Conservation (phyloP, 2,329 filamentous ascomycete species). For the Apiospora aurea region DNA sequence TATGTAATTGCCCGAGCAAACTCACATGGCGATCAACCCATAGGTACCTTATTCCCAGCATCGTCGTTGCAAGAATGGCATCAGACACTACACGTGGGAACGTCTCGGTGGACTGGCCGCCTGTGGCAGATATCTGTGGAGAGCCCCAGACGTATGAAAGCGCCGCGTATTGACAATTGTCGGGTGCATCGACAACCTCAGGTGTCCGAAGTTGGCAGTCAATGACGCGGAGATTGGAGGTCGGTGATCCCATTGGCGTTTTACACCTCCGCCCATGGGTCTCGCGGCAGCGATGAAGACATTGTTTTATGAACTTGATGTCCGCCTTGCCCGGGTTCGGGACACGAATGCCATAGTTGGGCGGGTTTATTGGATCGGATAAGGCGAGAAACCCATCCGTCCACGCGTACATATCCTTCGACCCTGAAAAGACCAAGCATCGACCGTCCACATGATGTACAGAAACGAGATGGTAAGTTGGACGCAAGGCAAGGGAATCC, state of each 20-base stretch:
- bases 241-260: neutral
- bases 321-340: neutral
- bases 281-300: neutral
- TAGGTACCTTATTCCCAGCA: neutral
- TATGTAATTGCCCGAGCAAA: too few species aligned
- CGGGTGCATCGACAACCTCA: neutral
- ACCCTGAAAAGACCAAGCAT: neutral
- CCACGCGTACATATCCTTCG: neutral
- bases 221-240: neutral
- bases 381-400: neutral
- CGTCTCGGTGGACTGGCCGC: too few species aligned
- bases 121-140: neutral
- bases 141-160: constrained; percentile 1
- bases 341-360: neutral
- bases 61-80: neutral
- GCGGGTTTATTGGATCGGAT: neutral
- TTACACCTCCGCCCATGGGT: neutral
- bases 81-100: neutral
- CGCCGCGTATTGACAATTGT: neutral
- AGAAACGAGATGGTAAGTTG: neutral
- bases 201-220: neutral
- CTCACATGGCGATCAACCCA: constrained; percentile 16
- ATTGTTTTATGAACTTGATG: neutral
- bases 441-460: neutral
- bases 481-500: neutral